Conservation (phyloP, 352 stramenopile species). For the Aphanomyces stellatus region DNA sequence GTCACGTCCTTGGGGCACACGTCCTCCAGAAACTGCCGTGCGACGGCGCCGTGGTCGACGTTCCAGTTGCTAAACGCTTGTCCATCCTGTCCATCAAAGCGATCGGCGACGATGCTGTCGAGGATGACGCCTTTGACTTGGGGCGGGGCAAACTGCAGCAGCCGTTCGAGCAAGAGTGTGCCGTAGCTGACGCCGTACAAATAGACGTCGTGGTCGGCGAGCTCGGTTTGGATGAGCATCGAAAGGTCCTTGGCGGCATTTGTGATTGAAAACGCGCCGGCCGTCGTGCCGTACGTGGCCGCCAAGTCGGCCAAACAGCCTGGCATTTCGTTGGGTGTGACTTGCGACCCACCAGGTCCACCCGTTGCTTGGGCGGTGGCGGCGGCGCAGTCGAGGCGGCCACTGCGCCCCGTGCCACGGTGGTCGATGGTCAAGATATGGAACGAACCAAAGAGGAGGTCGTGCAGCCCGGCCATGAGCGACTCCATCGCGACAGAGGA, state of each 20-base stretch:
- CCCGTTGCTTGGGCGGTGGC: constrained; percentile 26
- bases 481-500: constrained; percentile 25
- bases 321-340: constrained; percentile 25
- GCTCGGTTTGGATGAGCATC: constrained; percentile 39
- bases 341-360: constrained; percentile 18
- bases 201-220: constrained; percentile 7
- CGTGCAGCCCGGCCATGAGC: constrained; percentile 22
- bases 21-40: constrained; percentile 39
- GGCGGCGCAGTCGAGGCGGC: constrained; percentile 32
- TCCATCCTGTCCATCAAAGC: background rate
- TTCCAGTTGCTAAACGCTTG: constrained; percentile 53
- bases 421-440: constrained; percentile 49
- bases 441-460: constrained; percentile 15
- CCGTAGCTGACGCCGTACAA: constrained; percentile 30
- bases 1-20: constrained; percentile 38
- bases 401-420: constrained; percentile 38
- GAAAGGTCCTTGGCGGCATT: constrained; percentile 59
- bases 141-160: constrained; percentile 22
- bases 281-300: constrained; percentile 21
- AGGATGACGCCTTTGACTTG: constrained; percentile 23
- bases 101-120: constrained; percentile 21
- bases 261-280: constrained; percentile 51
- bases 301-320: constrained; percentile 30
- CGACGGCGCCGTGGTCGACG: constrained; percentile 56
- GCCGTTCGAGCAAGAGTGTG: constrained; percentile 19